Percentiles rank a stretch among this genome's conserved stretches.
Evolutionary conservation across 305 asterid species (phyloP).

Genomic region (Fraxinus paxiana): DNA sequence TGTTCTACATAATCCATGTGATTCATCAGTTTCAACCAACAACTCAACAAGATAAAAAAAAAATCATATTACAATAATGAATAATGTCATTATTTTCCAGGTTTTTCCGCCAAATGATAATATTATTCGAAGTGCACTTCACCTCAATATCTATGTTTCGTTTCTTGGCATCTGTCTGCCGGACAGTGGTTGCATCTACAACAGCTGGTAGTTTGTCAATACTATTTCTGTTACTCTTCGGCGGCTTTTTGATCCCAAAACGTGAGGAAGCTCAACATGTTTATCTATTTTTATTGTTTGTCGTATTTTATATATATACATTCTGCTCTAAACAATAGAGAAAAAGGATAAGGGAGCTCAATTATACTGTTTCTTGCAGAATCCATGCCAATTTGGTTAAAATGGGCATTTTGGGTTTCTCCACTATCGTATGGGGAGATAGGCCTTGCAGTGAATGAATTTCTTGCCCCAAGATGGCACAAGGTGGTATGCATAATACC

Average conservation of each 20-base stretch:
- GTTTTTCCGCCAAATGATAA: slow-evolving; percentile 59
- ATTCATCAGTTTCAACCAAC: not conserved
- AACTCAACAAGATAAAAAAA: not conserved
- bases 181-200: slow-evolving; percentile 49
- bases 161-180: slow-evolving; percentile 57
- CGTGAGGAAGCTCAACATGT: slow-evolving; percentile 36
- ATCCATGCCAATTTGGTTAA: slow-evolving; percentile 84
- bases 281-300: not conserved
- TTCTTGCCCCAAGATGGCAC: slow-evolving; percentile 79
- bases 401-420: slow-evolving; percentile 85
- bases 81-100: slow-evolving; percentile 31
- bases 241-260: slow-evolving; percentile 72
- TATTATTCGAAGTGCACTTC: slow-evolving; percentile 55
- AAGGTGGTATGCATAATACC: slow-evolving; percentile 36
- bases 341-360: slow-evolving; percentile 15
- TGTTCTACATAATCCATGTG: not conserved
- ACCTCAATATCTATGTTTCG: slow-evolving; percentile 65
- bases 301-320: not conserved
- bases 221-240: slow-evolving; percentile 43
- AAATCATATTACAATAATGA: not conserved
- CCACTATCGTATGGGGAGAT: slow-evolving; percentile 83
- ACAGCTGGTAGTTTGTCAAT: slow-evolving; percentile 52
- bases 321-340: slow-evolving; percentile 3
- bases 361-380: slow-evolving; percentile 43
- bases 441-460: slow-evolving; percentile 70